Evolutionary conservation across 1,139 yeast genomes (phyloP).

Genomic region (Suhomyces bolitotheri): DNA sequence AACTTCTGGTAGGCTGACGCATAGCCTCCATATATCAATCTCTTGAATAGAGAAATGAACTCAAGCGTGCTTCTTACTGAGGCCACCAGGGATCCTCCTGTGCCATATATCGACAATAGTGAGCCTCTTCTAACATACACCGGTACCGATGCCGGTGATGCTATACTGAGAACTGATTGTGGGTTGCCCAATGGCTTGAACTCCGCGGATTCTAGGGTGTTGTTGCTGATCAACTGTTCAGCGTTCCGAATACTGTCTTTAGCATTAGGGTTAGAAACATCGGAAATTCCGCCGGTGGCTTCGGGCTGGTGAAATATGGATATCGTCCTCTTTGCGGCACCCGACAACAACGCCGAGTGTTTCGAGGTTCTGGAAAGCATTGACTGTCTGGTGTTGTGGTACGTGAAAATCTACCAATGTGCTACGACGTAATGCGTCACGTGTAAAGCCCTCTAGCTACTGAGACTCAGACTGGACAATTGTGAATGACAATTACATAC

Average conservation of each 20-base stretch:
- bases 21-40: conserved; percentile 45
- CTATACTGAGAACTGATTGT: conserved; percentile 43
- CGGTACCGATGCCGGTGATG: conserved; percentile 61
- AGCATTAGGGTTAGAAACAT: conserved; percentile 14
- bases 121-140: conserved; percentile 49
- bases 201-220: conserved; percentile 18
- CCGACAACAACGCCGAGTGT: conserved; percentile 1
- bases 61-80: conserved; percentile 33
- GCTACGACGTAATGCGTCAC: neutral
- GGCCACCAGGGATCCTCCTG: conserved; percentile 20
- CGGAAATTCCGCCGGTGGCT: conserved; percentile 9
- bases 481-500: no score
- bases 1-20: conserved; percentile 45
- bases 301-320: conserved; percentile 9
- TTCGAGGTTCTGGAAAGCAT: conserved; percentile 5
- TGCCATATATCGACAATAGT: conserved; percentile 48
- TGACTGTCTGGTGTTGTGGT: neutral
- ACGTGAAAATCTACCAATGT: neutral
- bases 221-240: conserved; percentile 11
- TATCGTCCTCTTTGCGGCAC: conserved; percentile 5
- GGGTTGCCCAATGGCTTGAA: conserved; percentile 47
- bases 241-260: conserved; percentile 15
- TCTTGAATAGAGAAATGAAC: conserved; percentile 35
- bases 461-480: no score
- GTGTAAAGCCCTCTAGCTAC: neutral